Conservation (phyloP, 768 basidiomycete genomes). For the Pisolithus orientalis region DNA sequence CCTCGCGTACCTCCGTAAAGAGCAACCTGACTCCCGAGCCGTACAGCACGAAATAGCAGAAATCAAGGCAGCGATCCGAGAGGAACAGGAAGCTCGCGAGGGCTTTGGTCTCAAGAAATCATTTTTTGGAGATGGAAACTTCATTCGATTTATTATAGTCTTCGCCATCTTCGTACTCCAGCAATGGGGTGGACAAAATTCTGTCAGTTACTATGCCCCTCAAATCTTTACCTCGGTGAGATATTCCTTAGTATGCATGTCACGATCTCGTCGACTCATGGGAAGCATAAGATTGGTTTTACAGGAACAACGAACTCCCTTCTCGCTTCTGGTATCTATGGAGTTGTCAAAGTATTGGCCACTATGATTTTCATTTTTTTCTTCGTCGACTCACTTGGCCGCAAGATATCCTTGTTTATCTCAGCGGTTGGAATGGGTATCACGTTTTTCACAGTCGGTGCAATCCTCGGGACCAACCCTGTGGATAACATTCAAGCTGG, state of each 20-base stretch:
- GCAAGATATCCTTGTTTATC: too few relatives aligned
- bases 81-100: too few relatives aligned
- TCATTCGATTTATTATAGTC: too few relatives aligned
- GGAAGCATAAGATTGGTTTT: constrained; percentile 52
- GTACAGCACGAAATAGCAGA: constrained; percentile 65
- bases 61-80: too few relatives aligned
- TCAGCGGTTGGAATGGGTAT: constrained; percentile 71
- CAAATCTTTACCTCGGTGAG: constrained; percentile 64
- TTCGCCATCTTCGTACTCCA: too few relatives aligned
- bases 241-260: constrained; percentile 1
- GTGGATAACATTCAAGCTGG: constrained; percentile 31
- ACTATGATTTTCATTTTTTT: too few relatives aligned
- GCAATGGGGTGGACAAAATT: constrained; percentile 83
- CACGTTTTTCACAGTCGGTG: constrained; percentile 79
- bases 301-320: too few relatives aligned
- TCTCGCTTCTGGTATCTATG: too few relatives aligned
- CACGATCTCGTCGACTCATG: neutral
- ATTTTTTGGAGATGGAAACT: too few relatives aligned
- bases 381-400: too few relatives aligned
- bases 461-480: constrained; percentile 75
- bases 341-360: too few relatives aligned
- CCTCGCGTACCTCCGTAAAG: constrained; percentile 60
- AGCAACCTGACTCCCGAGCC: constrained; percentile 32
- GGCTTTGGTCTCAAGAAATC: too few relatives aligned
- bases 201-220: constrained; percentile 71